phyloP scores from a whole-genome alignment of 345 rosid species.

The Atalantia buxifolia region DNA sequence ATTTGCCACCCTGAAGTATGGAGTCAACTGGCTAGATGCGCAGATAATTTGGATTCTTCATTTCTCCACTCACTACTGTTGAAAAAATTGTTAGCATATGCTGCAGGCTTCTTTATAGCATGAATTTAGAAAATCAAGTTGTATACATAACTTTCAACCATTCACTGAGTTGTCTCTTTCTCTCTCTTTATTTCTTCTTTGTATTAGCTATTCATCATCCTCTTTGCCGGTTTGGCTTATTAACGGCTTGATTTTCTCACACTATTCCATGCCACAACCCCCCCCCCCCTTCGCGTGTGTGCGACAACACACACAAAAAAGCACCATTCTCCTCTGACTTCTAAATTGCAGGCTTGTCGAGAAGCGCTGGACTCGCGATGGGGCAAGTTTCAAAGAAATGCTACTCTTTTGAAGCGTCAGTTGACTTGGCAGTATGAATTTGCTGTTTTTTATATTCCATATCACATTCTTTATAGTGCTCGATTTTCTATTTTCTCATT shows the following conservation, averaged over 20 bases:
- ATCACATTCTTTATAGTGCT: background rate
- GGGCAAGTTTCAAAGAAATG: slow-evolving; percentile 67
- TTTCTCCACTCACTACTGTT: too few species aligned
- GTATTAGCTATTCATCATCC: background rate
- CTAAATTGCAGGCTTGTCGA: slow-evolving; percentile 53
- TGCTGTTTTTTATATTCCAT: background rate
- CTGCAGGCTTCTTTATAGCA: too few species aligned
- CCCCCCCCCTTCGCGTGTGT: background rate
- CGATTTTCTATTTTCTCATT: slow-evolving; percentile 5
- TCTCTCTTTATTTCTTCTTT: background rate
- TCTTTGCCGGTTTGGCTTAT: background rate
- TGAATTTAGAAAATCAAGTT: too few species aligned
- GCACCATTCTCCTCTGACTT: too few species aligned
- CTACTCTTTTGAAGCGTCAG: slow-evolving; percentile 51
- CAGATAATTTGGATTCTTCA: too few species aligned
- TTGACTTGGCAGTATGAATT: slow-evolving; percentile 79
- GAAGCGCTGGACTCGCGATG: slow-evolving; percentile 60
- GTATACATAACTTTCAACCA: background rate
- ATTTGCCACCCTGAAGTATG: background rate
- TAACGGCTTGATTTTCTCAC: background rate
- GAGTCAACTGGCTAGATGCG: too few species aligned
- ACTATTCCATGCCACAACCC: background rate
- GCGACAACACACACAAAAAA: too few species aligned
- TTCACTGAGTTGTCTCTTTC: background rate
- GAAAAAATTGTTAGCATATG: too few species aligned